Percentiles rank a stretch among this genome's conserved stretches.
These are phyloP conservation scores for Diospyros kaki DNA, from an alignment of 148 eudicot genomes.

Conservation along the genomic window DNA sequence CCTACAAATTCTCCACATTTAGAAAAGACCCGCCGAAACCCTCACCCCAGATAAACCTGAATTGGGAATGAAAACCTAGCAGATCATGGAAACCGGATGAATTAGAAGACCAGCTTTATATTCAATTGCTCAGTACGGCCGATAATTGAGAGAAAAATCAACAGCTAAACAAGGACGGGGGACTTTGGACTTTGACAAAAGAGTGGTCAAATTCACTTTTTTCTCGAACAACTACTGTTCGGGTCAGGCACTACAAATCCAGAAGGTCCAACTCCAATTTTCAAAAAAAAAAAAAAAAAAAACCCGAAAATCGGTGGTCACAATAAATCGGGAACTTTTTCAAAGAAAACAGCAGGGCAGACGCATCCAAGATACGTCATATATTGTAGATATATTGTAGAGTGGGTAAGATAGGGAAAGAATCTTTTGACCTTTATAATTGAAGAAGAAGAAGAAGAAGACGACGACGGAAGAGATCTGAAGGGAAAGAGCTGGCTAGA, in stretches of 20 bases:
- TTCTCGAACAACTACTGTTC: constrained; percentile 6
- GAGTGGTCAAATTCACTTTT: constrained; percentile 23
- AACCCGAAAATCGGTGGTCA: constrained; percentile 3
- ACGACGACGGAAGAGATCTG: constrained; percentile 13
- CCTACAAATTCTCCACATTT: constrained; percentile 54
- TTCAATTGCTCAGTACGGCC: neutral
- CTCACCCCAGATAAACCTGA: constrained; percentile 13
- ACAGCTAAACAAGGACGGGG: neutral
- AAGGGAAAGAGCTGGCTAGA: constrained; percentile 34
- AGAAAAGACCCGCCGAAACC: constrained; percentile 16
- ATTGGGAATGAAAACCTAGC: constrained; percentile 10
- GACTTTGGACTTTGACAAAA: no score
- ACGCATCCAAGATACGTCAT: neutral
- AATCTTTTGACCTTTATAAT: constrained; percentile 18
- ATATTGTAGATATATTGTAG: neutral
- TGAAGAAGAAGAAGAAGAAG: neutral
- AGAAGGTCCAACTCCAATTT: constrained; percentile 15
- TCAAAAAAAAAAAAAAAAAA: constrained; percentile 13
- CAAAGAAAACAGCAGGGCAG: neutral
- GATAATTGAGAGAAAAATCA: constrained; percentile 7
- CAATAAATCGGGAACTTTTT: constrained; percentile 18
- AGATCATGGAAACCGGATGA: constrained; percentile 12
- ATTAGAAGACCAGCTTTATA: neutral
- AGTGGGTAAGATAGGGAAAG: neutral
- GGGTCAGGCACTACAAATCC: neutral